Percentiles rank a stretch among this genome's conserved stretches.
phyloP scores from a whole-genome alignment of 768 basidiomycete species.

The Pleurotus platypus region DNA sequence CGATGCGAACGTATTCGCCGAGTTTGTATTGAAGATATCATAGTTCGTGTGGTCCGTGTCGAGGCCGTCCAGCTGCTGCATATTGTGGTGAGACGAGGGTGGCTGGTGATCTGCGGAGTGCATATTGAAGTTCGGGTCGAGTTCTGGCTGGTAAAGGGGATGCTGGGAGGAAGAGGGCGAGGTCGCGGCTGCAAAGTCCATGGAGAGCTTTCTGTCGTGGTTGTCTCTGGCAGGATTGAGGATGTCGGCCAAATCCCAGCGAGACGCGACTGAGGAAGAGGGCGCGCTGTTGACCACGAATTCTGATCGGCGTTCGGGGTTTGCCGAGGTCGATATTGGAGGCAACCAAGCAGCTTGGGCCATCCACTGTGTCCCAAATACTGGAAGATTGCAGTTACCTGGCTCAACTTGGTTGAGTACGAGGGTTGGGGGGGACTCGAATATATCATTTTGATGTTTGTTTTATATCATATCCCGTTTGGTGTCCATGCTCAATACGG shows the following conservation, averaged over 20 bases:
- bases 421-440: background rate
- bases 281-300: constrained; percentile 29
- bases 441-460: constrained; percentile 4
- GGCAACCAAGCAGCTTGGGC: constrained; percentile 36
- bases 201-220: constrained; percentile 42
- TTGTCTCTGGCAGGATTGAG: constrained; percentile 31
- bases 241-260: constrained; percentile 41
- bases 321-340: constrained; percentile 33
- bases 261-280: constrained; percentile 31
- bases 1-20: constrained; percentile 40
- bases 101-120: constrained; percentile 37
- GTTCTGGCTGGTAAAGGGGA: constrained; percentile 52
- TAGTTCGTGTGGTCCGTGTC: constrained; percentile 58
- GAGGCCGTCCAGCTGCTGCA: constrained; percentile 47
- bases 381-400: background rate
- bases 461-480: constrained; percentile 14
- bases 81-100: constrained; percentile 35
- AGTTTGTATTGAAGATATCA: constrained; percentile 54
- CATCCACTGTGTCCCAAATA: constrained; percentile 17
- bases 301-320: constrained; percentile 59
- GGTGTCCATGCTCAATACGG: constrained; percentile 20
- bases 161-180: constrained; percentile 34
- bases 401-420: background rate
- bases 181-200: constrained; percentile 44
- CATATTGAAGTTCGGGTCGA: constrained; percentile 50